Evolutionary conservation across 495 filamentous ascomycete genomes (phyloP), one percentile per base, ranked within the genome.

Genomic region (Tuber melanosporum): DNA sequence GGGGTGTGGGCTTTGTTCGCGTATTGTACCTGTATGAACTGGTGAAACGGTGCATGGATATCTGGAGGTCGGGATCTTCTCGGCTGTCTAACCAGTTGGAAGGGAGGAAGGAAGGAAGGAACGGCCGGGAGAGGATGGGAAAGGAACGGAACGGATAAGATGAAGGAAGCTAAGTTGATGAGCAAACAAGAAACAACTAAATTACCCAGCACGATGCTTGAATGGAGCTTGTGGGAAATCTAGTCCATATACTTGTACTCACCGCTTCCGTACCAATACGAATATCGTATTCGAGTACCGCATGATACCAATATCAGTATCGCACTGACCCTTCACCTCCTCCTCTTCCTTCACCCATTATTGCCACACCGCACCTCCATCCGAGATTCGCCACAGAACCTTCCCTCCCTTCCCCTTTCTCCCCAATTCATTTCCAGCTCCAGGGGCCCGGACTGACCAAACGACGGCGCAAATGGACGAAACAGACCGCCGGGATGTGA

Each of bases 371-470:
- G 32, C 14, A 66, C 57, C 52, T 62, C 52, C 52, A n/a, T 32
- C 52, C 52, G 52, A 62, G 52, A 62, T n/a, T 62, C 26, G 32
- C 57, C 26, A 66, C 57, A 66, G 57, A 66, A 36, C 57, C n/a
- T 57, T 57, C 52, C 52, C 22, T 12, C n/a, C 22, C 20, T 6
- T 12, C n/a, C 22, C 20, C 7, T n/a, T 52, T 5, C 7, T 0
- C n/a, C 57, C 57, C 26, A 32, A 66, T 36, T 36, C 57, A 66
- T 66, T 66, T 66, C 57, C 57, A 66, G 57, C 5, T 66, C 57
- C 57, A 66, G 57, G 57, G 57, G 57, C 57, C 26, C 57, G 57
- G 57, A 66, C 26, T 66, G 57, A 36, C 57, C 57, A 66, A 66
- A 66, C 57, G 32, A 66, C 17, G 12, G 57, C 26, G 12, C 26